Base-by-base conservation (phyloP, 2,329 filamentous ascomycete genomes). In the Trichoderma polysporum region DNA sequence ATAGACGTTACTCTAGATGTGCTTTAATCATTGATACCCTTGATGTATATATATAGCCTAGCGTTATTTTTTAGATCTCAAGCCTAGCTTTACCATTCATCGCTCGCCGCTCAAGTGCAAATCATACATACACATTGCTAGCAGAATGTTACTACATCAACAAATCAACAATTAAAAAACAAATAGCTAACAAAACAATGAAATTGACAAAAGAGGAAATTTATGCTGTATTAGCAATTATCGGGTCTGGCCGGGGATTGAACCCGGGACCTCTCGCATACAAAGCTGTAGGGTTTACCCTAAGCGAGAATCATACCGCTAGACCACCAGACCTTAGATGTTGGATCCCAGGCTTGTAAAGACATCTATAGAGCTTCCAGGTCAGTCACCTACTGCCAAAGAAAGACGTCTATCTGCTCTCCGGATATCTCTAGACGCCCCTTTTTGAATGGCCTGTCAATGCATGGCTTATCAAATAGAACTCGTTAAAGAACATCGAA, bases 241-340 rank as follows among this genome's bases (percentile, higher is more conserved):
- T 33, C n/a, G 78, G 78, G 78, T 79, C 77, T 79, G 77, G 78
- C 79, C 78, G 79, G 78, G 79, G 78, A 80, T 80, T 79, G 79
- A 80, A 80, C 79, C 77, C 79, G 79, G 79, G 79, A 80, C 79
- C 79, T 80, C 79, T 79, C 78, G 79, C 79, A 80, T 45, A 31
- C 19, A 52, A n/a, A 66, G 63, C 53, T 66, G 47, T 59, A 59
- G 53, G 45, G 53, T 59, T 39, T 52, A 52, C 63, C 63, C 63
- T 59, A 66, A 66, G 63, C 63, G 63, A 66, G 63, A 66, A 66
- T 66, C 63, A 66, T 66, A 66, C 63, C 63, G 53, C 63, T 66
- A 66, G 63, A 66, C 63, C 63, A 66, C 63, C 63, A 66, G 63
- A 66, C 63, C 63, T 22, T 52, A 9, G 63, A 41, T 13, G 61